Evolutionary conservation across 805 yeast genomes (phyloP), one percentile per base, ranked within the genome.

Genomic region (Spencermartinsiella europaea): DNA sequence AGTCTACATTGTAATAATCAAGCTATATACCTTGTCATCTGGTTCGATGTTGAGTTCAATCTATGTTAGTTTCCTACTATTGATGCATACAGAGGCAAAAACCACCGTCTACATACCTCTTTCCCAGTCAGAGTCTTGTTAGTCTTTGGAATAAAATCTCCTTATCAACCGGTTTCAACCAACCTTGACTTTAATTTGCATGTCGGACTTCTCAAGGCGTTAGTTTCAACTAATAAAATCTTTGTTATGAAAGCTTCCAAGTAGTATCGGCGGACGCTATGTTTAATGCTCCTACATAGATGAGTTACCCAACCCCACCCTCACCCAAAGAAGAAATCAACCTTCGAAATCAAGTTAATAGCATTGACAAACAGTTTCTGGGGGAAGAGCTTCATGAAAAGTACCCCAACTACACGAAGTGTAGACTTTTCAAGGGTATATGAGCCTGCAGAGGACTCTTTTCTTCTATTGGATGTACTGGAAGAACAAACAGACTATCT

Each of bases 371-470:
- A n/a, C n/a, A n/a, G n/a, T n/a, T n/a, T n/a, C n/a, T n/a, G n/a
- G n/a, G n/a, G n/a, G n/a, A 12, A n/a, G 37, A 3, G 15, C 3
- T 25, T 21, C 16, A 89, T 89, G 96, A 71, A 86, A 2, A 81
- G 93, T 3, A 90, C 97, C 0, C 97, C 98, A 1, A 63, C 65
- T 5, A 69, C 84, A 1, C 53, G 59, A 1, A 64, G 71, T 16
- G 74, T 81, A 16, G 83, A 84, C 57, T 77, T 73, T 51, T 80
- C 76, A n/a, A 74, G 74, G 55, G 95, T 91, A 2, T 93, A 93
- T 62, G 99, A 93, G 60, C 98, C 99, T 0, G 78, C 95, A 0
- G 99, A 93, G 58, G 99, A 93, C 68, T 79, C 95, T 5, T 93
- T 83, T 60, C 76, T 91, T 7, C 69, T 93, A 7, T 65, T 93